Base-by-base conservation (phyloP, 805 yeast genomes). In the Blastobotrys chiropterorum region DNA sequence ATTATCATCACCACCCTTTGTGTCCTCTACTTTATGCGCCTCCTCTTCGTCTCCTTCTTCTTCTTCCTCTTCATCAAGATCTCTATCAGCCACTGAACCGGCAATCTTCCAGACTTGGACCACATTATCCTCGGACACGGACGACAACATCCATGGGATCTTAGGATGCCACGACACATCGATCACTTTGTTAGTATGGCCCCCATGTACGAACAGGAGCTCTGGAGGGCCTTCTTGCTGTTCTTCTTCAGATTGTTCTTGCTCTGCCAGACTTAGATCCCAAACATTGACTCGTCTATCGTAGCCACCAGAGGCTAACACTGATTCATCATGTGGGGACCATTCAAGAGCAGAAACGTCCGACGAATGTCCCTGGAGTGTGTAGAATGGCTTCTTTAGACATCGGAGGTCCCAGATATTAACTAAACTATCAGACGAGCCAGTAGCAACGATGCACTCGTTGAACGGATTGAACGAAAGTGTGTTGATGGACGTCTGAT, bases 151-250 rank as follows among this genome's bases (percentile, higher is more conserved):
- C 68, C 82, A 77, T 20, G 76, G 75, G 46, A 85, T 66, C 5
- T 64, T 66, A 1, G 89, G 87, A 61, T 85, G 83, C 77, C 90
- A 79, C 53, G 78, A 81, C 45, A 84, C 71, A 58, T 83, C 90
- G 52, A 81, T 74, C 44, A 89, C 74, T 51, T 82, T 75, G 50
- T 79, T 81, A 1, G 90, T 81, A 68, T 90, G 96, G 14, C 96
- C 96, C 15, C 95, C 96, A 66, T 90, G 96, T 56, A 87, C 77
- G 63, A 88, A 90, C 26, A 71, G 69, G 53, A 90, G 75, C 65
- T 89, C 84, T 5, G 95, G 92, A 57, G 90, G 95, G 7, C 82
- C 80, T 55, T 77, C 79, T 62, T 66, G 38, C 38, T 76, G 76
- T 26, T 76, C 74, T 54, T 78, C 82, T 57, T 76, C 83, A 19